These are phyloP conservation scores for Primulina huaijiensis DNA, from an alignment of 257 asterid species.

Conservation along the genomic window DNA sequence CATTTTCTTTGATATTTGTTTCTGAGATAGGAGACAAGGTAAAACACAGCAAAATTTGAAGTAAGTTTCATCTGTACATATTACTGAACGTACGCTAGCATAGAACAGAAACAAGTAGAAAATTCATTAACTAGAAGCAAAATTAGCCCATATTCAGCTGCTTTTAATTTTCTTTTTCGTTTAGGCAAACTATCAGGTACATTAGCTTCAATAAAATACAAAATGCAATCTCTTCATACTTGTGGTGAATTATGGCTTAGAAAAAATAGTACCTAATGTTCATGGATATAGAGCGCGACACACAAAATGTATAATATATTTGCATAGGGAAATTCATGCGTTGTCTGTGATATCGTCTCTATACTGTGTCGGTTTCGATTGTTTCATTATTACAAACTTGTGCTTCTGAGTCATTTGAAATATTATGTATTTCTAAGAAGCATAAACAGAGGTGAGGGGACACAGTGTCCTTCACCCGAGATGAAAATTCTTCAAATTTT, in stretches of 20 bases:
- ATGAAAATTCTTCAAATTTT: no score
- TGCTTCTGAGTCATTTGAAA: not conserved
- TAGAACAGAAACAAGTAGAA: not conserved
- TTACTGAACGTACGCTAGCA: not conserved
- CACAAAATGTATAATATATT: not conserved
- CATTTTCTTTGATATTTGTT: slow-evolving; percentile 39
- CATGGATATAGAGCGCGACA: not conserved
- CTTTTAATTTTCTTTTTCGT: no score
- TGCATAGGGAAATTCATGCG: not conserved
- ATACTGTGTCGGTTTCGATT: not conserved
- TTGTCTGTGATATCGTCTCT: not conserved
- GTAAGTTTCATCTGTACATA: not conserved
- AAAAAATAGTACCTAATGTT: not conserved
- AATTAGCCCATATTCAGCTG: not conserved
- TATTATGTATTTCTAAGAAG: no score
- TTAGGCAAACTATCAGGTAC: not conserved
- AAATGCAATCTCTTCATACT: not conserved
- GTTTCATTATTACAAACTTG: not conserved
- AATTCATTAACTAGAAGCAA: not conserved
- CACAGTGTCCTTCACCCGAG: no score
- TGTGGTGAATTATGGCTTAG: not conserved
- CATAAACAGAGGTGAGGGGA: not conserved
- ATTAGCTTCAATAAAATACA: not conserved
- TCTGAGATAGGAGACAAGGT: slow-evolving; percentile 27
- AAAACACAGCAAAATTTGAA: not conserved